Base-by-base conservation (phyloP, 2,329 filamentous ascomycete species). In the Epichloe typhina region DNA sequence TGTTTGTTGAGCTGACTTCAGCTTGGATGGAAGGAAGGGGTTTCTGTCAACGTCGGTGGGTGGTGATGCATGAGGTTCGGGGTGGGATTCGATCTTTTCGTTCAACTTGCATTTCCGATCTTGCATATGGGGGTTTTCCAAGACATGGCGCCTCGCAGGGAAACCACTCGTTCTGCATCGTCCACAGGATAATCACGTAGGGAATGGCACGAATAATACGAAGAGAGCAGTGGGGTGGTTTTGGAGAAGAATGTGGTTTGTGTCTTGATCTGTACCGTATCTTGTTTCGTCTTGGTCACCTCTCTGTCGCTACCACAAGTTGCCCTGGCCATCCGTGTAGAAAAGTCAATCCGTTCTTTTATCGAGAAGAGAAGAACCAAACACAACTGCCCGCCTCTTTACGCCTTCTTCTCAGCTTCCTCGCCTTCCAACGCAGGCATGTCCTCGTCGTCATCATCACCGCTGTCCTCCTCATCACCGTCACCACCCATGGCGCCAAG, bases 351-450 rank as follows among this genome's bases (percentile, higher is more conserved):
- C 15, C 26, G 39, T 26, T 35, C 23, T 13, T 31, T 31, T 47
- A 33, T 11, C 1, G 0, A 31, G 8, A 11, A 31, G 38, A 21
- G 26, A 46, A 17, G 15, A 37, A 13, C 33, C 35, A 36, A 23
- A 33, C 41, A 44, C 21, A 17, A n/a, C 26, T 23, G 11, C 17
- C 47, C 13, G n/a, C 37, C 31, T 8, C 51, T 58, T 57, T 64
- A 66, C 48, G 63, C 68, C 58, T 70, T 69, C 58, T 68, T 69
- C 53, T 66, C 66, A 37, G 64, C 63, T 43, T 73, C 73, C 39
- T 57, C 57, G 23, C 36, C 52, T 66, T 87, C 84, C 47, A 94
- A 80, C 59, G 80, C 80, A 52, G 89, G 88, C 82, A 95, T 89
- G n/a, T 91, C 88, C 4, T 88, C 86, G 38, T 82, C 79, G 1